phyloP scores from a whole-genome alignment of 164 flowering plant genomes.

The Tetracentron sinense region DNA sequence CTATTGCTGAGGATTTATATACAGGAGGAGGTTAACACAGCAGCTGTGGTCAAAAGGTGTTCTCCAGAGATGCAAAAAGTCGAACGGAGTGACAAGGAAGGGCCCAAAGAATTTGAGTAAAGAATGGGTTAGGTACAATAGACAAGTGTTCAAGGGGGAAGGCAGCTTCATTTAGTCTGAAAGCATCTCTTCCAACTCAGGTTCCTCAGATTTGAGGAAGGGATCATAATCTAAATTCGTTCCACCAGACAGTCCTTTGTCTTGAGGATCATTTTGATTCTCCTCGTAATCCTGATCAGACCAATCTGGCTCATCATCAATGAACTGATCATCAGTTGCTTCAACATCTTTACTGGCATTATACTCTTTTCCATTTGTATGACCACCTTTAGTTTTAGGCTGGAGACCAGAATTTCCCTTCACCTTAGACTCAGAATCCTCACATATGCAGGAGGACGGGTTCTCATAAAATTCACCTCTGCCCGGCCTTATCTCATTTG shows the following conservation, averaged over 20 bases:
- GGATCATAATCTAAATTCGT: conserved; percentile 37
- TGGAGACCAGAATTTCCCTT: conserved; percentile 20
- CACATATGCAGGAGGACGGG: conserved; percentile 88
- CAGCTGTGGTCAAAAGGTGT: too few species aligned
- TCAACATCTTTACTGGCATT: conserved; percentile 24
- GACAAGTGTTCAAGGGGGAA: background rate
- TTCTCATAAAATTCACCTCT: conserved; percentile 95
- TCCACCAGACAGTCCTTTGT: conserved; percentile 29
- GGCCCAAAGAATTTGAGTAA: conserved; percentile 18
- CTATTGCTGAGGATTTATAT: too few species aligned
- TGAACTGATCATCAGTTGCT: conserved; percentile 31
- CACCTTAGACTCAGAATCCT: conserved; percentile 42
- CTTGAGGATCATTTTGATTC: conserved; percentile 26
- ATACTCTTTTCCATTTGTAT: conserved; percentile 32
- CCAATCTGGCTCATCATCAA: conserved; percentile 53
- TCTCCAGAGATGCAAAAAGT: too few species aligned
- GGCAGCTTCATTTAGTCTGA: conserved; percentile 46
- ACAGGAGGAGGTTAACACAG: too few species aligned
- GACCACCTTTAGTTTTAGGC: background rate
- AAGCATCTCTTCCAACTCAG: conserved; percentile 75
- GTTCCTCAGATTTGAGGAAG: conserved; percentile 35
- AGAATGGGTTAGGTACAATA: conserved; percentile 17
- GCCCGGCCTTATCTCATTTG: conserved; percentile 85
- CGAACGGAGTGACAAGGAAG: too few species aligned
- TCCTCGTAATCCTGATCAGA: conserved; percentile 61